Evolutionary conservation across 345 rosid genomes (phyloP).

Genomic region (Streptanthus diversifolius): DNA sequence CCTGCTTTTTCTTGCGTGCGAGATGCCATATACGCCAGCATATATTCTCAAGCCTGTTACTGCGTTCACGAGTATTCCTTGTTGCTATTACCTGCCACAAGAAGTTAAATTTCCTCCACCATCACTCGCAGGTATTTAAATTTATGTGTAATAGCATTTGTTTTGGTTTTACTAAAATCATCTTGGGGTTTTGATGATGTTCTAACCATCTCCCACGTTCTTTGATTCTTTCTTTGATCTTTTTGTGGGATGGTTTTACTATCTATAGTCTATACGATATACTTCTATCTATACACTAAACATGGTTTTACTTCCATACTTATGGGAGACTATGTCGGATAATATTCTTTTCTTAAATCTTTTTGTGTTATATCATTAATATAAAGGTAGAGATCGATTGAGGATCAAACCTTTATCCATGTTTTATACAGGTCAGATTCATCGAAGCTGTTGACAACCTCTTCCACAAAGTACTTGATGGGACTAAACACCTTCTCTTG

Average conservation of each 20-base stretch:
- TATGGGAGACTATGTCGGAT: not conserved
- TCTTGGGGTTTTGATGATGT: not conserved
- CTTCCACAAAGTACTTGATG: conserved; percentile 81
- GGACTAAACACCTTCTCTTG: conserved; percentile 61
- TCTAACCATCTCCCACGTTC: not conserved
- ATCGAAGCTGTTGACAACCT: conserved; percentile 75
- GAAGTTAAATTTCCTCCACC: conserved; percentile 15
- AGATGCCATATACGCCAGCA: conserved; percentile 99
- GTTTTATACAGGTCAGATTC: conserved; percentile 84
- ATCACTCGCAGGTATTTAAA: conserved; percentile 28
- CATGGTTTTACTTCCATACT: not conserved
- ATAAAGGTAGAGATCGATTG: not conserved
- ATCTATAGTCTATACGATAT: no score
- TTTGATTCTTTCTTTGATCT: not conserved
- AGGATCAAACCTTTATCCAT: conserved; percentile 67
- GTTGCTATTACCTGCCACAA: conserved; percentile 77
- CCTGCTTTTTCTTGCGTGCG: conserved; percentile 87
- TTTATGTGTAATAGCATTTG: not conserved
- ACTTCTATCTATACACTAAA: not conserved
- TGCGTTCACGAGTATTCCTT: conserved; percentile 84
- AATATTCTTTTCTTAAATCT: not conserved
- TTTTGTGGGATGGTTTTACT: no score
- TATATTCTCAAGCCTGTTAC: conserved; percentile 86
- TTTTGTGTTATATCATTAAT: not conserved
- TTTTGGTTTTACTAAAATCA: not conserved